Conservation (phyloP, 2,329 filamentous ascomycete species). For the Tolypocladium ovalisporum region DNA sequence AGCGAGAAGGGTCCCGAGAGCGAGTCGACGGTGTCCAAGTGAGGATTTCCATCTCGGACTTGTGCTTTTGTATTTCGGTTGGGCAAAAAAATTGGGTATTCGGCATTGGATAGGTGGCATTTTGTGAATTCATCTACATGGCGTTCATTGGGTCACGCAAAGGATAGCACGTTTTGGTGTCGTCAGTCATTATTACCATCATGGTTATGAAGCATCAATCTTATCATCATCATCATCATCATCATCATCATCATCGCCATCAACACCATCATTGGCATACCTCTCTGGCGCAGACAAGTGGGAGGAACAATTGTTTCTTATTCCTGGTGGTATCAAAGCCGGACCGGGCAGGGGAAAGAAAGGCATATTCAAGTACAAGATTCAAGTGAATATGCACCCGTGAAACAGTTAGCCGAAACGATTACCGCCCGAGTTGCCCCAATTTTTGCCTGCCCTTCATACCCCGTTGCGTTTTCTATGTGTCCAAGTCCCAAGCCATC, state of each 20-base stretch:
- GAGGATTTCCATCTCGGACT: background rate
- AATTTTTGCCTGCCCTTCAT: background rate
- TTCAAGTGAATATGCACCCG: background rate
- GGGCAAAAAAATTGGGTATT: background rate
- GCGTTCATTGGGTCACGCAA: background rate
- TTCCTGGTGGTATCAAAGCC: background rate
- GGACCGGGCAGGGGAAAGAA: background rate
- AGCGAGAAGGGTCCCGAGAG: slow-evolving; percentile 16
- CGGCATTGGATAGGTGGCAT: background rate
- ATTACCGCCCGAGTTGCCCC: background rate
- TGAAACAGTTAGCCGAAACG: background rate
- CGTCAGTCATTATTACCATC: background rate
- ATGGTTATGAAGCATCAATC: background rate
- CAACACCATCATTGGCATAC: background rate
- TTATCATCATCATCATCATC: background rate
- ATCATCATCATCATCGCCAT: no score
- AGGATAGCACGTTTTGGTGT: background rate
- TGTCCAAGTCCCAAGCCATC: background rate
- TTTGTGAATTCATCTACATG: background rate
- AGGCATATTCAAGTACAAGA: background rate
- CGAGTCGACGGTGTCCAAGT: slow-evolving; percentile 5
- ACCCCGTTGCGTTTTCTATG: background rate
- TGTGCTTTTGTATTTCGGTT: background rate
- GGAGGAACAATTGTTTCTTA: background rate
- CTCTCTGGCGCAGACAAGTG: background rate